Evolutionary conservation across 345 rosid genomes (phyloP).

Genomic region (Stellera chamaejasme): DNA sequence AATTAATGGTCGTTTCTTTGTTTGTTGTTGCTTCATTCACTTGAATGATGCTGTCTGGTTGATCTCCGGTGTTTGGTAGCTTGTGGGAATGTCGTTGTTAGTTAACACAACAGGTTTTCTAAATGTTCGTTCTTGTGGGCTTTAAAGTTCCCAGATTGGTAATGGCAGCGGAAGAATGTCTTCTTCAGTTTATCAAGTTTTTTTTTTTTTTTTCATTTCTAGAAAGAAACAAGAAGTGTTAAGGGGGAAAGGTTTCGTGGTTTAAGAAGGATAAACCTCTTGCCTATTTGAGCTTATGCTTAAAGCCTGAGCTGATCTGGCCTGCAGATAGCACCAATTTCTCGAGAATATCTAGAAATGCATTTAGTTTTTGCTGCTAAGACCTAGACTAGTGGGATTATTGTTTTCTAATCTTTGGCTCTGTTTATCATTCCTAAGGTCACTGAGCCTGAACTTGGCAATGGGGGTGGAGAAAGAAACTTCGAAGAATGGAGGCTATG

Average conservation of each 20-base stretch:
- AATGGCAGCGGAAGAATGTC: constrained; percentile 13
- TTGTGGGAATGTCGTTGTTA: background rate
- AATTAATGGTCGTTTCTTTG: constrained; percentile 2
- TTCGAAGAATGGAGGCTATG: constrained; percentile 59
- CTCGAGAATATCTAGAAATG: no score
- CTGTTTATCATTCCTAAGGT: no score
- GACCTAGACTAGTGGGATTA: no score
- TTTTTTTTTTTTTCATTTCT: constrained; percentile 9
- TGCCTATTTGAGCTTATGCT: no score
- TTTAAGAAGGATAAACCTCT: no score
- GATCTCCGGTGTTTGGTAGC: no score
- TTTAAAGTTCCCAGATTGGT: constrained; percentile 20
- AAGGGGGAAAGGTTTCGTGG: no score
- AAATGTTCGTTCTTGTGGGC: background rate
- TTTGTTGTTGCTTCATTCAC: background rate
- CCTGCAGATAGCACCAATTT: no score
- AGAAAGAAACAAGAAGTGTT: background rate
- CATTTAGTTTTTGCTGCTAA: no score
- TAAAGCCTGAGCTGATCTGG: no score
- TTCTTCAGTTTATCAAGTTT: background rate
- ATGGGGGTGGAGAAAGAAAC: constrained; percentile 68
- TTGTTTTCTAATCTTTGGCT: no score
- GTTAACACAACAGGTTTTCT: background rate
- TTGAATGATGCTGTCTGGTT: constrained; percentile 4
- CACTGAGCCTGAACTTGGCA: background rate